These are phyloP conservation scores for Talaromyces sp. DNA, from an alignment of 2,329 filamentous ascomycete species.

Conservation along the genomic window DNA sequence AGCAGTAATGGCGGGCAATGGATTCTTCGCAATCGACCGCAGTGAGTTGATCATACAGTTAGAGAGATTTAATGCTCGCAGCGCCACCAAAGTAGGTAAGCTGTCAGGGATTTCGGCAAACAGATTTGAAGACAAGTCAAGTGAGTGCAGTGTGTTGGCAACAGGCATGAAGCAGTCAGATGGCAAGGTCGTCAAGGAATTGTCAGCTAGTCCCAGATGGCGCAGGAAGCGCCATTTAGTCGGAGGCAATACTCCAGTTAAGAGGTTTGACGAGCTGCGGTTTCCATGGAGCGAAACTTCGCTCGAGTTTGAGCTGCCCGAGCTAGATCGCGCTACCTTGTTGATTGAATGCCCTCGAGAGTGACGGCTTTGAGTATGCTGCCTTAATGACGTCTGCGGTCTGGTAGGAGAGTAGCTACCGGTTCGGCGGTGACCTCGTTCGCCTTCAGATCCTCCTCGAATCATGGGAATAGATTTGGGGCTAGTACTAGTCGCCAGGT, in stretches of 20 bases:
- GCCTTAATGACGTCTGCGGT: constrained; percentile 60
- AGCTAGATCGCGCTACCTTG: constrained; percentile 80
- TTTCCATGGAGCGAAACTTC: constrained; percentile 52
- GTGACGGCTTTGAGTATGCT: constrained; percentile 58
- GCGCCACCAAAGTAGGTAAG: constrained; percentile 74
- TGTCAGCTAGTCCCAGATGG: constrained; percentile 88
- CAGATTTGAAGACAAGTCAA: constrained; percentile 89
- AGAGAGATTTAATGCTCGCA: constrained; percentile 90
- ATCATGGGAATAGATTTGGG: constrained; percentile 49
- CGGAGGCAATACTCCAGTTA: constrained; percentile 69
- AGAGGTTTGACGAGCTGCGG: constrained; percentile 74
- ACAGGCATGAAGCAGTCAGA: constrained; percentile 74
- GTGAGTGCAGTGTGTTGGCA: constrained; percentile 81
- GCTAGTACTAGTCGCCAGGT: constrained; percentile 48
- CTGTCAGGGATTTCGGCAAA: constrained; percentile 94
- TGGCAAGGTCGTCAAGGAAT: constrained; percentile 77
- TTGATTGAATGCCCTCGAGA: constrained; percentile 60
- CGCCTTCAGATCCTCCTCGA: constrained; percentile 53
- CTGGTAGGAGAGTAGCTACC: constrained; percentile 78
- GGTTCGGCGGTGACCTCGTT: constrained; percentile 47
- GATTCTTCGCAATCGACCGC: constrained; percentile 75
- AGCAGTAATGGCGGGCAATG: constrained; percentile 87
- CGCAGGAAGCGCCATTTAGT: constrained; percentile 94
- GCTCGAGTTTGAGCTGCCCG: constrained; percentile 86
- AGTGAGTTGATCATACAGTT: constrained; percentile 97